Evolutionary conservation across 164 flowering plant genomes (phyloP), one percentile per base, ranked within the genome.

Genomic region (Echeveria elegans): DNA sequence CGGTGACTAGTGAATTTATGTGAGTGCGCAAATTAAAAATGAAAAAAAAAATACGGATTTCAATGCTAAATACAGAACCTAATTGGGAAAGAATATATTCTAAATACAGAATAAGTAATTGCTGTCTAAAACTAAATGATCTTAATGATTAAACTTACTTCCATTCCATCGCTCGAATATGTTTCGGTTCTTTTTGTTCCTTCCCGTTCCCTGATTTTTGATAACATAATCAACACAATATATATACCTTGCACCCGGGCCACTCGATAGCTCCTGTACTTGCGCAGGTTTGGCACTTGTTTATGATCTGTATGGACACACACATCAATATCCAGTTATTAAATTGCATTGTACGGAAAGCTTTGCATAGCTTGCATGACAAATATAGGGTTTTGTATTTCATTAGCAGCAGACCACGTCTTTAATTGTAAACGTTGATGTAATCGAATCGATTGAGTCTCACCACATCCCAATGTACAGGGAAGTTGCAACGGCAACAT

Each of bases 91-190:
- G n/a, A n/a, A n/a, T n/a, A n/a, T n/a, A n/a, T n/a, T n/a, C 18
- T 8, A 4, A 37, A 16, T 29, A 29, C 14, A 34, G n/a, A 36
- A 16, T 7, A 18, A 32, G 3, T 61, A 10, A 18, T 23, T 30
- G 7, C 5, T 30, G 9, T 23, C 7, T 26, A 10, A 59, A 23
- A 59, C 24, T 4, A 15, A 59, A 23, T 59, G 10, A 12, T 26
- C 23, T 8, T 8, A 14, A 8, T 34, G 15, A 14, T 59, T 30
- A 6, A 60, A 28, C 94, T 75, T 72, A 90, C 97, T n/a, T n/a
- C n/a, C n/a, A n/a, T 90, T 90, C 97, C 97, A 90, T 28, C 97
- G 78, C 72, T 90, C 97, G 34, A 90, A 90, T 12, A 90, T 86
- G 69, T 88, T 90, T 4, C 97, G 95, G 66, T 88, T 90, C 86